Conservation (phyloP, 495 filamentous ascomycete species). For the Hyaloscypha finlandica region DNA sequence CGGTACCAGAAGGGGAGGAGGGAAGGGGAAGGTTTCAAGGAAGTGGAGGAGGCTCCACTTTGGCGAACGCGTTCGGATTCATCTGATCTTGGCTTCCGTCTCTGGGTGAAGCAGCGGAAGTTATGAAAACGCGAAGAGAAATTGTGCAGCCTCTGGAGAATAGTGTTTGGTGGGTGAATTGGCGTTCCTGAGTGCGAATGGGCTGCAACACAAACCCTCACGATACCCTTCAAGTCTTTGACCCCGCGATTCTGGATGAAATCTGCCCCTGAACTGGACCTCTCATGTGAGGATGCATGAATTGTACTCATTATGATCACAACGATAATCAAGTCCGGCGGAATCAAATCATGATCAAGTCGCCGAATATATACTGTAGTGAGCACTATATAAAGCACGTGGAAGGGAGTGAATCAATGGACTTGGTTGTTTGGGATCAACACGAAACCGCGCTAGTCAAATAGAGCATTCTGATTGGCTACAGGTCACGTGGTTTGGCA, state of each 20-base stretch:
- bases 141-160: not conserved
- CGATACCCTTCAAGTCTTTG: not conserved
- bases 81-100: not conserved
- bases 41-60: not conserved
- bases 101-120: not conserved
- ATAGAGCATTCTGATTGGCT: too few relatives aligned
- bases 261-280: not conserved
- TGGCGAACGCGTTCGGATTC: not conserved
- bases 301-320: too few relatives aligned
- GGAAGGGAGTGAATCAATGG: too few relatives aligned
- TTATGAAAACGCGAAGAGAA: not conserved
- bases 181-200: too few relatives aligned
- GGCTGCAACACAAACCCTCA: not conserved
- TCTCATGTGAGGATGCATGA: too few relatives aligned
- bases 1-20: not conserved
- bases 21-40: not conserved
- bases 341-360: too few relatives aligned
- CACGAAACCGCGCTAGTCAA: too few relatives aligned
- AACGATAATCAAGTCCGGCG: too few relatives aligned
- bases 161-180: not conserved
- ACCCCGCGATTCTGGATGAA: not conserved
- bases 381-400: too few relatives aligned
- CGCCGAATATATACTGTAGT: too few relatives aligned
- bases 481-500: too few relatives aligned
- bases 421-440: too few relatives aligned